These are phyloP conservation scores for Penicillium goetzii DNA, from an alignment of 495 filamentous ascomycete genomes.

Conservation along the genomic window DNA sequence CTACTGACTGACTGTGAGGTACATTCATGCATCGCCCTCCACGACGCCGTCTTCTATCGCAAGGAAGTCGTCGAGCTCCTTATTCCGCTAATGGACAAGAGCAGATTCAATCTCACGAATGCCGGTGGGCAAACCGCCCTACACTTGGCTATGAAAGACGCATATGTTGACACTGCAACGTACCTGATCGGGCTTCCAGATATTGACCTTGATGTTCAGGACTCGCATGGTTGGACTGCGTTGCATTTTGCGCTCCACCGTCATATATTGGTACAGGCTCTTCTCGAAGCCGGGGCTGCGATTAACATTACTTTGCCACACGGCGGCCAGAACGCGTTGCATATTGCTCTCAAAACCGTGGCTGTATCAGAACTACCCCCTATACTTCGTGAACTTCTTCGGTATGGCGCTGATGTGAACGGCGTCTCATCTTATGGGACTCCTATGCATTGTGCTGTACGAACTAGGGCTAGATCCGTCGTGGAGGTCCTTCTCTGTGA, in stretches of 20 bases:
- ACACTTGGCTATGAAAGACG: neutral
- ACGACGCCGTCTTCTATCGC: neutral
- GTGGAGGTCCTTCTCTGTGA: neutral
- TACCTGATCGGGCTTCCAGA: neutral
- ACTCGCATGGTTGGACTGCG: neutral
- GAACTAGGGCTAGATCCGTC: neutral
- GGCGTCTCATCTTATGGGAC: neutral
- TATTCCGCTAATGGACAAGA: neutral
- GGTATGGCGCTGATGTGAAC: neutral
- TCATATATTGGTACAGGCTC: neutral
- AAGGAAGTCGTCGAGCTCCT: neutral
- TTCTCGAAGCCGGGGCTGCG: neutral
- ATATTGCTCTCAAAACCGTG: neutral
- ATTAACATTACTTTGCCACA: neutral
- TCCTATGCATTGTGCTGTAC: neutral
- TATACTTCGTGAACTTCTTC: neutral
- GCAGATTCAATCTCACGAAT: neutral
- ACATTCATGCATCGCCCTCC: neutral
- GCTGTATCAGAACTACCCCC: neutral
- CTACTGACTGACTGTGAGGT: neutral
- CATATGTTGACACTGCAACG: neutral
- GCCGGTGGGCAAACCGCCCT: neutral
- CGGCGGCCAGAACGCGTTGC: neutral
- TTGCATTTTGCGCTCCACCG: neutral
- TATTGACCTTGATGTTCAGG: neutral